A percentile compares a stretch with the other conserved stretches of the same genome.
Evolutionary conservation across 2,329 filamentous ascomycete species (phyloP).

Genomic region (Cladobotryum mycophilum): DNA sequence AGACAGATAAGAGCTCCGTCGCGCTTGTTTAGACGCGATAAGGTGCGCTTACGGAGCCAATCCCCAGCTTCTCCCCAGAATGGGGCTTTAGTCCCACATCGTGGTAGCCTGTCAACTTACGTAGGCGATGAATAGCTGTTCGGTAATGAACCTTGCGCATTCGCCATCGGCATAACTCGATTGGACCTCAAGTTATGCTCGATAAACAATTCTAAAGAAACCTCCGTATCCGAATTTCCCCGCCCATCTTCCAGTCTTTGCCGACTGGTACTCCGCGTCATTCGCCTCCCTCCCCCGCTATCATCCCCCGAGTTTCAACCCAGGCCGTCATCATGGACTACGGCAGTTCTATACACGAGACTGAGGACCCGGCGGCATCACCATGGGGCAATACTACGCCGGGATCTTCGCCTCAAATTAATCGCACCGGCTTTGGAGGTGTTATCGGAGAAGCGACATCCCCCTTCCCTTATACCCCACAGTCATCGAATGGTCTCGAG

Average conservation of each 20-base stretch:
- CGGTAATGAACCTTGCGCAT: constrained; percentile 5
- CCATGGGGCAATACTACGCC: constrained; percentile 54
- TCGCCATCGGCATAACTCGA: constrained; percentile 5
- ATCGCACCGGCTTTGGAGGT: constrained; percentile 37
- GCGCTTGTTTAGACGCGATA: constrained; percentile 20
- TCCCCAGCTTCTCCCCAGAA: constrained; percentile 3
- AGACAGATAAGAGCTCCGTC: constrained; percentile 19
- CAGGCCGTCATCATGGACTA: constrained; percentile 46
- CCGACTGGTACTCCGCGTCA: constrained; percentile 13
- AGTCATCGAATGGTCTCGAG: constrained; percentile 37
- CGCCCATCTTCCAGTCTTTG: background rate
- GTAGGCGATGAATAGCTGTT: constrained; percentile 19
- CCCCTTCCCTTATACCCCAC: constrained; percentile 39
- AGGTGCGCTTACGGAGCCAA: constrained; percentile 17
- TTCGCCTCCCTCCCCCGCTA: constrained; percentile 14
- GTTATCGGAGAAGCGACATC: constrained; percentile 34
- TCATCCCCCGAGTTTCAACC: constrained; percentile 2
- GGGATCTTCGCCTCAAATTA: constrained; percentile 42
- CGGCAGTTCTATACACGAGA: constrained; percentile 48
- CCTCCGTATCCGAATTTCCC: background rate
- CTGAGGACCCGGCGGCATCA: constrained; percentile 46
- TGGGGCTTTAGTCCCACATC: constrained; percentile 9
- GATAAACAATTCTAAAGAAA: constrained; percentile 1
- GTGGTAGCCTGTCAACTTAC: constrained; percentile 22
- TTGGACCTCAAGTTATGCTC: constrained; percentile 10